Evolutionary conservation across 495 filamentous ascomycete genomes (phyloP), one percentile per base, ranked within the genome.

Genomic region (Penicillium salamii): DNA sequence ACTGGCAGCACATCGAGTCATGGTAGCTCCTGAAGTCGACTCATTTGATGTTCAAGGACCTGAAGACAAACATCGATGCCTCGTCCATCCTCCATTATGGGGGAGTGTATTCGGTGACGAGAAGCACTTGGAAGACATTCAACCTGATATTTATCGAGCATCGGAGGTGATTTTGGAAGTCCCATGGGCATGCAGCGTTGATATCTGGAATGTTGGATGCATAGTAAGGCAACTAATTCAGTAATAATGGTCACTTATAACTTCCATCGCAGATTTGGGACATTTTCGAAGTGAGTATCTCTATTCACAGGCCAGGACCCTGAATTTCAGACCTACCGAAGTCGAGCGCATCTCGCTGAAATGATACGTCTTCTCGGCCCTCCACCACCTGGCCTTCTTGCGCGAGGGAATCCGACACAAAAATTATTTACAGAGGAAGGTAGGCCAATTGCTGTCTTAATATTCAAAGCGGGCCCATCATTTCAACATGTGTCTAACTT

Each of bases 201-300:
- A 77, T 59, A 67, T 77, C 47, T 76, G 71, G 71, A 63, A 60
- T 33, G 54, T 74, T 50, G 74, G 70, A 39, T 60, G 68, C n/a
- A 62, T 76, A 62, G 74, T 74, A 59, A 66, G 65, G 58, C 33
- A 49, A 31, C 32, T n/a, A 9, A 44, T 50, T n/a, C n/a, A n/a
- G n/a, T n/a, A n/a, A n/a, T n/a, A n/a, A n/a, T n/a, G n/a, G 28
- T 9, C 36, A 17, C 19, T 42, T 21, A 20, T 36, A 15, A 24
- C 17, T 42, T 43, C 18, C 26, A 9, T 54, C 40, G 0, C 50
- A 70, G 66, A 55, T 60, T 42, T 71, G 67, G 67, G 31, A 66
- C 34, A 14, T 71, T 9, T 63, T 50, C 23, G 61, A 67, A 55
- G 44, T 46, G 3, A n/a, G 55, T 26, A 2, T 52, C 63, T 12